These are phyloP conservation scores for Cucumis melo DNA, from an alignment of 306 rosid species.

Conservation along the genomic window DNA sequence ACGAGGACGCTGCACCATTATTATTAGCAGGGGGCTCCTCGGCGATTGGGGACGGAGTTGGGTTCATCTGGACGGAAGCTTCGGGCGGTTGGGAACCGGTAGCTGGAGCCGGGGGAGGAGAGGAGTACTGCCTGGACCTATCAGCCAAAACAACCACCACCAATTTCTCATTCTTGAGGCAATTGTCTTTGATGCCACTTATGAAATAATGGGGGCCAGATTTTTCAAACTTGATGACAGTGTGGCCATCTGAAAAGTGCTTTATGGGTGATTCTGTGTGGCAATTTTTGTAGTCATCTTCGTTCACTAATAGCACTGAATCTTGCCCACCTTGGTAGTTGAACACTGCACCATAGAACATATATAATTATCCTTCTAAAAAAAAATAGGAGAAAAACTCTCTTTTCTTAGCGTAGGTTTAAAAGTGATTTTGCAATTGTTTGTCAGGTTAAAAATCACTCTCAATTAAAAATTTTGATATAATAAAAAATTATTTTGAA, in stretches of 20 bases:
- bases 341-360: slow-evolving; percentile 41
- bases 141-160: slow-evolving; percentile 54
- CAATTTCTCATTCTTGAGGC: slow-evolving; percentile 70
- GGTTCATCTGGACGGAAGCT: slow-evolving; percentile 20
- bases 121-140: slow-evolving; percentile 28
- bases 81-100: slow-evolving; percentile 18
- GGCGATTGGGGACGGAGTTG: slow-evolving; percentile 36
- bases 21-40: slow-evolving; percentile 40
- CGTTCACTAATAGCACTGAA: slow-evolving; percentile 52
- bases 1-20: slow-evolving; percentile 24
- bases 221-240: slow-evolving; percentile 26
- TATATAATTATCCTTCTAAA: too few relatives aligned
- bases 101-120: slow-evolving; percentile 19
- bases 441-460: too few relatives aligned
- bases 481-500: too few relatives aligned
- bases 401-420: too few relatives aligned
- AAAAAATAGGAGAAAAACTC: too few relatives aligned
- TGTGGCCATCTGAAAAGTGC: slow-evolving; percentile 57
- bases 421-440: too few relatives aligned
- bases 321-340: slow-evolving; percentile 57
- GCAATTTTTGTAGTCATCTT: slow-evolving; percentile 59
- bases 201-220: slow-evolving; percentile 71
- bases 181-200: slow-evolving; percentile 67
- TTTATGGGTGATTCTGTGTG: slow-evolving; percentile 28
- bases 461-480: too few relatives aligned